phyloP scores from a whole-genome alignment of 345 rosid genomes.

The Bretschneidera sinensis region DNA sequence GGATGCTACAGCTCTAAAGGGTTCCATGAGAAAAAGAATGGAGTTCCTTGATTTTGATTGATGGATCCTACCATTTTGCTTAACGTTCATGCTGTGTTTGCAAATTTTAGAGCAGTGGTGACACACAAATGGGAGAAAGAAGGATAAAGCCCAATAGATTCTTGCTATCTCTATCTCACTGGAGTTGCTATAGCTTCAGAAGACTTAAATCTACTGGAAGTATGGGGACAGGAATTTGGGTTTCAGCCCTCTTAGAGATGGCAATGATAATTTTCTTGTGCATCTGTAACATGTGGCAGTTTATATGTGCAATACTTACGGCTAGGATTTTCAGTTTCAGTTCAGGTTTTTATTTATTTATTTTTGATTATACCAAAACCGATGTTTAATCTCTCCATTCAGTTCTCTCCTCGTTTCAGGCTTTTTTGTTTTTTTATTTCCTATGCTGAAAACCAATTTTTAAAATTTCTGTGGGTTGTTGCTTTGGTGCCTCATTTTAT shows the following conservation, averaged over 20 bases:
- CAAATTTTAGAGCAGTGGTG: conserved; percentile 24
- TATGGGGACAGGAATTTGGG: conserved; percentile 12
- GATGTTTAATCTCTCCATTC: not conserved
- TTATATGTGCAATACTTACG: conserved; percentile 9
- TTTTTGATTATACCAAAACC: conserved; percentile 2
- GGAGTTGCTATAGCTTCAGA: too few species aligned
- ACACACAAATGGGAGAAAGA: conserved; percentile 10
- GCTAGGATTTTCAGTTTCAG: conserved; percentile 8
- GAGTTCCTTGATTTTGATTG: conserved; percentile 66
- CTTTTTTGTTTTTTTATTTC: too few species aligned
- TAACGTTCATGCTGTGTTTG: conserved; percentile 13
- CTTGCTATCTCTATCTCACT: not conserved
- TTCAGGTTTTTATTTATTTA: conserved; percentile 2
- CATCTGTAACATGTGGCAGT: conserved; percentile 4
- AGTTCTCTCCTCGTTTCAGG: too few species aligned
- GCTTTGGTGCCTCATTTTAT: too few species aligned
- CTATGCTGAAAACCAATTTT: too few species aligned
- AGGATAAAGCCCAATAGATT: conserved; percentile 6
- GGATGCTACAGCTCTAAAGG: conserved; percentile 52
- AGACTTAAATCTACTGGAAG: conserved; percentile 9
- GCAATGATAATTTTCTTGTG: not conserved
- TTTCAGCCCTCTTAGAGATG: conserved; percentile 10
- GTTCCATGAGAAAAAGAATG: conserved; percentile 60
- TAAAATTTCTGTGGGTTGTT: too few species aligned
- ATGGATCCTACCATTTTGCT: conserved; percentile 3